Evolutionary conservation across 2,329 filamentous ascomycete species (phyloP).

Genomic region (Onygenales sp.): DNA sequence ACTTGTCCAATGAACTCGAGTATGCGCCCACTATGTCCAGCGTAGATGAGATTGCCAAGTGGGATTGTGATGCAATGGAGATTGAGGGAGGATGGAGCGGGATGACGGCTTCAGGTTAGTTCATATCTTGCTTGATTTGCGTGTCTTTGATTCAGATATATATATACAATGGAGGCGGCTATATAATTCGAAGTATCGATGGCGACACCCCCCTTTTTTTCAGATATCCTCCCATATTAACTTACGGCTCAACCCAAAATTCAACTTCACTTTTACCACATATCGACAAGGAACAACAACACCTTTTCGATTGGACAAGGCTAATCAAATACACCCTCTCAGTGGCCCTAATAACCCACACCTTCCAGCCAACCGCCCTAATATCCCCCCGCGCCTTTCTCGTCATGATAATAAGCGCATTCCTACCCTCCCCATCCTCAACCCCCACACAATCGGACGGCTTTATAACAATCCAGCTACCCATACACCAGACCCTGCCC

Average conservation of each 20-base stretch:
- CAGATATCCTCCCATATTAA: too few species aligned
- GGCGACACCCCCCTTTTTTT: too few species aligned
- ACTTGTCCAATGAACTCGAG: constrained; percentile 31
- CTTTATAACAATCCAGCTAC: constrained; percentile 27
- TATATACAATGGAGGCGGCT: neutral
- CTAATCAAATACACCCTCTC: neutral
- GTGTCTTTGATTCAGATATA: neutral
- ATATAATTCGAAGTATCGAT: too few species aligned
- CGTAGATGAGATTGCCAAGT: constrained; percentile 21
- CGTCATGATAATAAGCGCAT: constrained; percentile 22
- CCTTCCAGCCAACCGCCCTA: constrained; percentile 22
- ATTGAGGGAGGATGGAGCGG: constrained; percentile 14
- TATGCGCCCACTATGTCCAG: constrained; percentile 30
- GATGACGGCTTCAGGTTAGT: constrained; percentile 20
- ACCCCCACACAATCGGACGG: constrained; percentile 7
- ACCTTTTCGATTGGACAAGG: too few species aligned
- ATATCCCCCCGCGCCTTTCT: constrained; percentile 26
- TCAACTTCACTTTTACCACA: too few species aligned
- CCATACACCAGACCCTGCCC: constrained; percentile 12
- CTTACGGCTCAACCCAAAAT: too few species aligned
- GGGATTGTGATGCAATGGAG: constrained; percentile 11
- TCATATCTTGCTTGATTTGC: neutral
- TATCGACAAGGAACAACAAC: too few species aligned
- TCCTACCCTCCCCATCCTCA: constrained; percentile 6
- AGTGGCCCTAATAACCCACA: constrained; percentile 29